Conservation (phyloP, 2,329 filamentous ascomycete species). For the Fusarium citri region DNA sequence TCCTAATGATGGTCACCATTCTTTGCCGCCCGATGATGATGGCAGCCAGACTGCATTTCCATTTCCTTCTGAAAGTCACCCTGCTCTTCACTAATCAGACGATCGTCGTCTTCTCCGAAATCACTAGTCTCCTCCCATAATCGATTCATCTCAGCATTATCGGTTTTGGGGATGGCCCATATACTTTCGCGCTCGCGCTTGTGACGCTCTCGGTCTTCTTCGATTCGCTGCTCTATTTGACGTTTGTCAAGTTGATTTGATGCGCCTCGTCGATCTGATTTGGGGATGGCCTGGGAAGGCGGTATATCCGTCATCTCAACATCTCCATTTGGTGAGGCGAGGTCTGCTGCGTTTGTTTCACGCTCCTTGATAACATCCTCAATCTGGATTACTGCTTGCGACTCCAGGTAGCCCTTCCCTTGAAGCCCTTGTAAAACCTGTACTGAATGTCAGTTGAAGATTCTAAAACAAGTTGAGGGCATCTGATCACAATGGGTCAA, state of each 20-base stretch:
- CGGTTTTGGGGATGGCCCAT: slow-evolving; percentile 80
- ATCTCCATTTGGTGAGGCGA: slow-evolving; percentile 62
- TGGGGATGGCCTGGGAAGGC: slow-evolving; percentile 56
- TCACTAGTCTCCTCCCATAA: slow-evolving; percentile 91
- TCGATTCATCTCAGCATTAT: slow-evolving; percentile 78
- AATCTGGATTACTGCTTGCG: slow-evolving; percentile 80
- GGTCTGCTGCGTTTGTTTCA: slow-evolving; percentile 71
- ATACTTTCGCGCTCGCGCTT: slow-evolving; percentile 92
- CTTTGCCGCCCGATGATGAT: slow-evolving; percentile 50
- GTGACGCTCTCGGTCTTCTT: slow-evolving; percentile 95
- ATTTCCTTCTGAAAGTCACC: slow-evolving; percentile 60
- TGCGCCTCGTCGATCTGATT: slow-evolving; percentile 48
- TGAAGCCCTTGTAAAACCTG: slow-evolving; percentile 77
- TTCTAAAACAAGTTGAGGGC: background rate
- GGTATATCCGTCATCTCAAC: slow-evolving; percentile 56
- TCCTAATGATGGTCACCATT: slow-evolving; percentile 55
- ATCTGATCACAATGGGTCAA: slow-evolving; percentile 3
- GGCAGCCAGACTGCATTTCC: slow-evolving; percentile 54
- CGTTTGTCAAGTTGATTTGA: slow-evolving; percentile 75
- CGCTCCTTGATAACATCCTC: slow-evolving; percentile 85
- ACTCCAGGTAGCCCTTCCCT: slow-evolving; percentile 77
- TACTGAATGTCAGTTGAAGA: slow-evolving; percentile 22
- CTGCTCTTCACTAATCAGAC: slow-evolving; percentile 79
- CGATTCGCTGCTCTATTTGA: slow-evolving; percentile 94
- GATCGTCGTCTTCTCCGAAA: slow-evolving; percentile 86